These are phyloP conservation scores for Cladosporium sp. DNA, from an alignment of 2,329 filamentous ascomycete genomes.

Conservation along the genomic window DNA sequence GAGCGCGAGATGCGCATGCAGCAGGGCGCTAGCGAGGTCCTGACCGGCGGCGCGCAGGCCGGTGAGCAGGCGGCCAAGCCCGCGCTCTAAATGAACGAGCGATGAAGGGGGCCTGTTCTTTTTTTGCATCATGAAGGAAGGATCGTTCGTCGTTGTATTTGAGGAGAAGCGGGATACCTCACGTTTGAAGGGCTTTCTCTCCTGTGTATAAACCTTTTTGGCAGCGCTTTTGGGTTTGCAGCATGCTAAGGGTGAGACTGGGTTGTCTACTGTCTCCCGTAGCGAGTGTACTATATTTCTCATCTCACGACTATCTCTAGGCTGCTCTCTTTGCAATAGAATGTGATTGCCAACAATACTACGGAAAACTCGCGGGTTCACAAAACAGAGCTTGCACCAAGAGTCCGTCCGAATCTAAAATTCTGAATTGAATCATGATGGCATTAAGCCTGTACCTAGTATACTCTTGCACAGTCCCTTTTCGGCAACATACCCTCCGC, in stretches of 20 bases:
- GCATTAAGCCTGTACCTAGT: neutral
- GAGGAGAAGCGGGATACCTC: neutral
- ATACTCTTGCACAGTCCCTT: neutral
- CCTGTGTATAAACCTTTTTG: constrained; percentile 6
- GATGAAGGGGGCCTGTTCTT: neutral
- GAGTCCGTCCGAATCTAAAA: no score
- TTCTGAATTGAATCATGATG: neutral
- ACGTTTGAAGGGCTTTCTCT: neutral
- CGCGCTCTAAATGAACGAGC: neutral
- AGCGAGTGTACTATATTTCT: constrained; percentile 12
- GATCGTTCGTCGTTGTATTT: neutral
- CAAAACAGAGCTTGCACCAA: no score
- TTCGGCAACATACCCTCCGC: neutral
- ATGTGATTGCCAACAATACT: no score
- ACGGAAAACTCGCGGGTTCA: no score
- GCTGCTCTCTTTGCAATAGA: no score
- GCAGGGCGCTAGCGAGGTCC: constrained; percentile 75
- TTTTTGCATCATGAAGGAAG: neutral
- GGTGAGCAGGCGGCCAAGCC: constrained; percentile 6
- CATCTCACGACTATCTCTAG: neutral
- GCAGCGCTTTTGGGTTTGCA: neutral
- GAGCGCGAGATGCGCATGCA: constrained; percentile 96
- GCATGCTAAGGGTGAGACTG: neutral
- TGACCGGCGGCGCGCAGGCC: constrained; percentile 8
- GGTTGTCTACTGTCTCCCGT: constrained; percentile 3